Evolutionary conservation across 2,329 filamentous ascomycete genomes (phyloP), one percentile per base, ranked within the genome.

Genomic region (Claviceps africana): DNA sequence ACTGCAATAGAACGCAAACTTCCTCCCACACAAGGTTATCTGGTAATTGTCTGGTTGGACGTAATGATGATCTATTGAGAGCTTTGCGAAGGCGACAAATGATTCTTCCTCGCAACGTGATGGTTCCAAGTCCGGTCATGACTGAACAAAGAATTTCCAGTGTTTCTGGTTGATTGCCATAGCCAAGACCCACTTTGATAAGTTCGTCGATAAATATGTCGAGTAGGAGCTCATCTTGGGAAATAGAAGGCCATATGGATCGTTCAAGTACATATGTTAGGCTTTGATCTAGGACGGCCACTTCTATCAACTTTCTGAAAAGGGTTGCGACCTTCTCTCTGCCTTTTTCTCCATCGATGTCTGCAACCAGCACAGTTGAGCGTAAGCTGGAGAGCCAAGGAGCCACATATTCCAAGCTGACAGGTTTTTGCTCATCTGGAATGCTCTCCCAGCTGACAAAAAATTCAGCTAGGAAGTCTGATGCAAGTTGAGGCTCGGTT

Each of bases 381-480:
- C 82, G 76, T 35, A 86, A 65, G 13, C 80, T 76, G 6, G 77
- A 72, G 39, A 86, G 69, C 82, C 82, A 86, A 2, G 82, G 82
- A 6, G 81, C 78, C 78, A 86, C 83, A 61, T 86, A 86, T 6
- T 81, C 77, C 31, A 86, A 70, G 57, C 81, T 83, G 25, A 85
- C 62, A 1, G 81, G 79, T 57, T 82, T 80, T 60, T 86, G 82
- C 52, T 83, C 78, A 35, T 82, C 77, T 1, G 79, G 75, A 58
- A 85, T 82, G 59, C 81, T 83, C 57, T 83, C 81, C 82, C 82
- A 86, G 19, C 82, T 80, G 25, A 84, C 79, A 54, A 86, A 85
- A 61, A 86, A 86, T 59, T 85, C 82, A n/a, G 82, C 84, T 40
- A 86, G 61, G 59, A 86, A 86, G 59, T 86, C 82, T 8, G 75